phyloP scores from a whole-genome alignment of 257 asterid genomes.

The Euphrasia confusa region DNA sequence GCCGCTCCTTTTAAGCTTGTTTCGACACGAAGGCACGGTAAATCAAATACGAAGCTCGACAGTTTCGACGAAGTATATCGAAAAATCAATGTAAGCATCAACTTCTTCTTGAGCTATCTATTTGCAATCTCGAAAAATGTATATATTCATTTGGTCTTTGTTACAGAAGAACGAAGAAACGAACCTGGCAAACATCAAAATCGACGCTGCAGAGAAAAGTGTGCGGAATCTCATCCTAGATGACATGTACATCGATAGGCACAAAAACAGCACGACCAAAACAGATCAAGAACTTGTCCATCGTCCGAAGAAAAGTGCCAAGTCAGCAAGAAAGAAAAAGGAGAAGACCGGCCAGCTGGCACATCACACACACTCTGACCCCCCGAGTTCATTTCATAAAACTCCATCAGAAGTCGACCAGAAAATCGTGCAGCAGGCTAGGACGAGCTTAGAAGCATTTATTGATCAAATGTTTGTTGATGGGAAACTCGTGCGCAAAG shows the following conservation, averaged over 20 bases:
- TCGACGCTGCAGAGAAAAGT: constrained; percentile 2
- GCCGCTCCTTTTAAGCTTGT: constrained; percentile 27
- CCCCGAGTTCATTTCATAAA: background rate
- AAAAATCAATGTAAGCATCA: constrained; percentile 31
- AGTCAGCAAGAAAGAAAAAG: constrained; percentile 21
- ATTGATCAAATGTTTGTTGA: constrained; percentile 42
- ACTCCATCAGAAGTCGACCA: constrained; percentile 22
- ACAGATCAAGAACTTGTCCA: constrained; percentile 25
- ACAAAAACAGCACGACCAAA: constrained; percentile 12
- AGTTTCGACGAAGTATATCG: constrained; percentile 33
- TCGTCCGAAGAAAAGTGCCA: constrained; percentile 23
- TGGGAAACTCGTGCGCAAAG: constrained; percentile 23
- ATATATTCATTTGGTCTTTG: background rate
- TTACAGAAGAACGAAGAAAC: constrained; percentile 33
- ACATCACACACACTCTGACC: constrained; percentile 4
- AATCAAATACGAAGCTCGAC: background rate
- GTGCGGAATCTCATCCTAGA: constrained; percentile 7
- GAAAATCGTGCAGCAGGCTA: constrained; percentile 34
- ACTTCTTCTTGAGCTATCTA: background rate
- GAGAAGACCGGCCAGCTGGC: constrained; percentile 10
- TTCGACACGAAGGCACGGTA: constrained; percentile 29
- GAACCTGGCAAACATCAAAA: constrained; percentile 13
- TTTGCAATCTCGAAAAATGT: background rate
- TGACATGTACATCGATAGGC: constrained; percentile 6
- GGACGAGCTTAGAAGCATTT: constrained; percentile 40